These are phyloP conservation scores for Pseudonitzschia pungens DNA, from an alignment of 108 stramenopile species.

Conservation along the genomic window DNA sequence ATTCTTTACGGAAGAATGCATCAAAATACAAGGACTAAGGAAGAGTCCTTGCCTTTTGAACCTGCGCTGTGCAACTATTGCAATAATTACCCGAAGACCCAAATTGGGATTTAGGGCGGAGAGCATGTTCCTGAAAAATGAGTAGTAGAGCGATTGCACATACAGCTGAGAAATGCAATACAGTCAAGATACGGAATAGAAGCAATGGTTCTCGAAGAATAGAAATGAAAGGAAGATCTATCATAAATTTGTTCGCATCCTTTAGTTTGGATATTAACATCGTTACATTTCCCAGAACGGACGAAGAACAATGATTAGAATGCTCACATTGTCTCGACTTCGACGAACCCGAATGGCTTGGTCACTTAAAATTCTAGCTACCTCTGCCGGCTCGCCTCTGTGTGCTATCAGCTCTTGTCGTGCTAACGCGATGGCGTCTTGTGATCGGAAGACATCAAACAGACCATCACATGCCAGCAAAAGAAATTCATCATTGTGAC, in stretches of 20 bases:
- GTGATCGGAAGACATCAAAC: constrained; percentile 95
- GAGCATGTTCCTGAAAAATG: too few relatives aligned
- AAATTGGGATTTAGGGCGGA: too few relatives aligned
- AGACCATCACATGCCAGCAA: constrained; percentile 97
- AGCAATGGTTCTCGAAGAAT: background rate
- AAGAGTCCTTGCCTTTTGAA: too few relatives aligned
- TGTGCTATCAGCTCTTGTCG: constrained; percentile 84
- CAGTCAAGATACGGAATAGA: background rate
- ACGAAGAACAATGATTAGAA: constrained; percentile 87
- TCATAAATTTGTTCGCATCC: background rate
- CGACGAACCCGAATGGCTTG: constrained; percentile 90
- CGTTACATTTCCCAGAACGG: constrained; percentile 81
- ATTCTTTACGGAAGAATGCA: too few relatives aligned
- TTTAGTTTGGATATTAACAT: background rate
- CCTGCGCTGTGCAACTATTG: too few relatives aligned
- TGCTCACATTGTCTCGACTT: constrained; percentile 93
- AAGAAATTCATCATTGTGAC: constrained; percentile 92
- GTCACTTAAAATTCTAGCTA: constrained; percentile 86
- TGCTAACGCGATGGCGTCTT: constrained; percentile 91
- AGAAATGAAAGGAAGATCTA: constrained; percentile 6
- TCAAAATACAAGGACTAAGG: too few relatives aligned
- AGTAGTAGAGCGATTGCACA: too few relatives aligned
- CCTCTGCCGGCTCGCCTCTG: constrained; percentile 89
- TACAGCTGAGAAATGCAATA: background rate
- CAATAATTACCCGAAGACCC: too few relatives aligned